Base-by-base conservation (phyloP, 1,284 basidiomycete species). In the Afroboletus lepidellus region DNA sequence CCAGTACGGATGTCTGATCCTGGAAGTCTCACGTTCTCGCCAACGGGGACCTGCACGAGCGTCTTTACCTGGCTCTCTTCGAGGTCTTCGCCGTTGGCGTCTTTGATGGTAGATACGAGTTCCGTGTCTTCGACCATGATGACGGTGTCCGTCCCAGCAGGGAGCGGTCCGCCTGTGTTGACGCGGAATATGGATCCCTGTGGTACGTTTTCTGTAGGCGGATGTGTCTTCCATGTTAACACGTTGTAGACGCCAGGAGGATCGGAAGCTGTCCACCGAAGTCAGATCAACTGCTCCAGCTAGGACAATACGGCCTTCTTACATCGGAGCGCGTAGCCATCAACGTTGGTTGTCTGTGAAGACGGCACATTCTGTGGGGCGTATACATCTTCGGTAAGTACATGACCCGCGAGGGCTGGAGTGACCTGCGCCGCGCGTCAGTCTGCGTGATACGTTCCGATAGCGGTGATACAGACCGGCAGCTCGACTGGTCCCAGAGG, bases 41-140 rank as follows among this genome's bases (percentile, higher is more conserved):
- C 83, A 1, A 60, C 56, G 2, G 80, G 76, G 0, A 90, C 77
- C 55, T 84, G 81, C 1, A 74, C 84, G 1, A 92, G 74, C 0
- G 84, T 82, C 59, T 81, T 77, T 2, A 94, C 81, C 54, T 82
- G 77, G 24, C 75, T 72, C 66, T 94, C 92, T 64, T 94, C 92
- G 5, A 69, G 68, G 33, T 75, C 70, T 55, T 80, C 77, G 45
- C 81, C 81, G n/a, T 65, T 60, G 2, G 59, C 60, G 25, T 71
- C 69, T 29, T 72, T 66, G 48, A 70, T 58, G 1, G 78, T 79
- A 9, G 79, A 78, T 13, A 83, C 72, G 12, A 95, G 75, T 49
- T 82, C 80, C 0, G 92, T 94, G 63, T 95, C 92, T 70, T 95
- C 92, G 16, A 95, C 92, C 91, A 94, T 94, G 65, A 95, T 85